A percentile compares a stretch with the other conserved stretches of the same genome.
These are phyloP conservation scores for Exserohilum rostratum DNA, from an alignment of 2,329 filamentous ascomycete species.

Conservation along the genomic window DNA sequence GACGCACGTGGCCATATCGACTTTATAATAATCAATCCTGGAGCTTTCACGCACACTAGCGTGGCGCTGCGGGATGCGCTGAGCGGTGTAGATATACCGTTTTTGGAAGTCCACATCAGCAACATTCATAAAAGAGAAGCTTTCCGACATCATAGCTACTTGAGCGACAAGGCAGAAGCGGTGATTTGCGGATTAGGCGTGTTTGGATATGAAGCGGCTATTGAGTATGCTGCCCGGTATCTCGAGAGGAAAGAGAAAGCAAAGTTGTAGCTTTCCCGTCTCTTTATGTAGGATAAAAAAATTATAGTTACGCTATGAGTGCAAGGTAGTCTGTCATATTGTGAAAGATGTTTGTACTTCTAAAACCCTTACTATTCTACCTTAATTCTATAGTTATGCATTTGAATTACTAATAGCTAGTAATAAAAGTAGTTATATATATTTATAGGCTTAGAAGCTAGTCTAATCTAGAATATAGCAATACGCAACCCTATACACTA, in stretches of 20 bases:
- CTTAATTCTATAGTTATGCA: too few relatives aligned
- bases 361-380: too few relatives aligned
- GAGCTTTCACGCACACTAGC: constrained; percentile 76
- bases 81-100: constrained; percentile 71
- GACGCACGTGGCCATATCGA: constrained; percentile 65
- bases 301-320: too few relatives aligned
- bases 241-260: constrained; percentile 18
- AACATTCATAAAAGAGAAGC: constrained; percentile 75
- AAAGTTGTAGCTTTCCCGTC: neutral
- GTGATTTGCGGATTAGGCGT: constrained; percentile 71
- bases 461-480: too few relatives aligned
- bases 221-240: constrained; percentile 50
- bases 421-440: too few relatives aligned
- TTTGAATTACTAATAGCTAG: too few relatives aligned
- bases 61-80: constrained; percentile 78
- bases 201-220: constrained; percentile 55
- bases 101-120: constrained; percentile 77
- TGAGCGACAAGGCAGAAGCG: constrained; percentile 76
- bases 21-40: constrained; percentile 77
- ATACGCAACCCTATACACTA: too few relatives aligned
- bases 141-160: constrained; percentile 72
- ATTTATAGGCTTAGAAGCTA: too few relatives aligned
- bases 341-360: too few relatives aligned
- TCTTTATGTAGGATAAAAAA: too few relatives aligned
- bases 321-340: too few relatives aligned